These are phyloP conservation scores for Suillus subluteus DNA, from an alignment of 768 basidiomycete species.

Conservation along the genomic window DNA sequence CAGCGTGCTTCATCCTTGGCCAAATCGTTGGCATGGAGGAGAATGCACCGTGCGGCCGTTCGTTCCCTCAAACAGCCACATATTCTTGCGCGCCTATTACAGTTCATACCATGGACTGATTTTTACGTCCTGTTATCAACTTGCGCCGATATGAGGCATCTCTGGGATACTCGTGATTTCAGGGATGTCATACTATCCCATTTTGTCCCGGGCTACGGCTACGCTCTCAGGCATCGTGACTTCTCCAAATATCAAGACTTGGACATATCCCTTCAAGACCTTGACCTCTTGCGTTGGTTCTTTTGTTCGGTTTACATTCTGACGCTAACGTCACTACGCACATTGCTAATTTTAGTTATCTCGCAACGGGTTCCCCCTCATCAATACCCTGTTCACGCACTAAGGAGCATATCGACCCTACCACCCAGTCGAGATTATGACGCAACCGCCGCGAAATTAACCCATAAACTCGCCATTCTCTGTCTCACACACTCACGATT, in stretches of 20 bases:
- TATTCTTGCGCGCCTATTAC: constrained; percentile 38
- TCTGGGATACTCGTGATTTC: constrained; percentile 36
- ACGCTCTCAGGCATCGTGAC: constrained; percentile 46
- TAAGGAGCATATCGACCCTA: constrained; percentile 50
- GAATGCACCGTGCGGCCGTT: constrained; percentile 30
- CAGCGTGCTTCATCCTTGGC: constrained; percentile 10
- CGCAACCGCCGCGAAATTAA: constrained; percentile 21
- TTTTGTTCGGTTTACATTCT: constrained; percentile 18
- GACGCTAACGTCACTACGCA: constrained; percentile 12
- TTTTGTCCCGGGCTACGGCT: constrained; percentile 62
- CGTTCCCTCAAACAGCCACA: constrained; percentile 37
- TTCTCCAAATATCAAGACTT: constrained; percentile 47
- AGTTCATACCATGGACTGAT: constrained; percentile 40
- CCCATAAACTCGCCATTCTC: constrained; percentile 47
- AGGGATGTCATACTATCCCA: constrained; percentile 44
- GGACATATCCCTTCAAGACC: constrained; percentile 56
- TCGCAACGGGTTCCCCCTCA: constrained; percentile 70
- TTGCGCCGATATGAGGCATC: constrained; percentile 37
- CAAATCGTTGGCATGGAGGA: constrained; percentile 29
- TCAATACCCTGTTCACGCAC: constrained; percentile 70
- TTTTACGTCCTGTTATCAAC: constrained; percentile 43
- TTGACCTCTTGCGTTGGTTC: constrained; percentile 67
- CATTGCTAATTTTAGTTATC: constrained; percentile 46
- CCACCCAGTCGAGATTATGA: constrained; percentile 34
- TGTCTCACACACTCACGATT: constrained; percentile 73